A percentile compares a stretch with the other conserved stretches of the same genome.
Conservation (phyloP, 805 yeast genomes). For the Maudiozyma turicensis region DNA sequence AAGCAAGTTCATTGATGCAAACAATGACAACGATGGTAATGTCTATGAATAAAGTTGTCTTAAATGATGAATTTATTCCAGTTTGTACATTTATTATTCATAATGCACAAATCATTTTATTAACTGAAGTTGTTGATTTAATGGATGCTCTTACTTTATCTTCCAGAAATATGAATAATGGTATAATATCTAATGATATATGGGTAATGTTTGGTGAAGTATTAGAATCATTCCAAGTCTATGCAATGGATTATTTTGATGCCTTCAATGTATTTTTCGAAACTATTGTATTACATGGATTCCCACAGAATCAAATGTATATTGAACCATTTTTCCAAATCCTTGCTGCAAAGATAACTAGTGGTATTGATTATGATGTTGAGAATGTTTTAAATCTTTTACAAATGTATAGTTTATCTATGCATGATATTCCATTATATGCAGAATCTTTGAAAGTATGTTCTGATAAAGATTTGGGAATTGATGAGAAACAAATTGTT, state of each 20-base stretch:
- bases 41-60: constrained; percentile 49
- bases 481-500: constrained; percentile 37
- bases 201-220: constrained; percentile 45
- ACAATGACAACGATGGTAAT: constrained; percentile 66
- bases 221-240: constrained; percentile 46
- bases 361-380: constrained; percentile 32
- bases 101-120: constrained; percentile 49
- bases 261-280: constrained; percentile 48
- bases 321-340: constrained; percentile 22
- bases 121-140: constrained; percentile 56
- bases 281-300: constrained; percentile 43
- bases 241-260: constrained; percentile 51
- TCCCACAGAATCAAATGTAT: constrained; percentile 29
- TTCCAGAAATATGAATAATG: constrained; percentile 35
- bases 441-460: constrained; percentile 15
- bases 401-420: constrained; percentile 23
- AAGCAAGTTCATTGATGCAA: constrained; percentile 56
- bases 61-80: constrained; percentile 48
- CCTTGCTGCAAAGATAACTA: constrained; percentile 20
- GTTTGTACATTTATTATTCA: constrained; percentile 48
- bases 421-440: constrained; percentile 27
- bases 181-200: constrained; percentile 36
- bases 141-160: constrained; percentile 46
- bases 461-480: constrained; percentile 28
- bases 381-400: constrained; percentile 30